Base-by-base conservation (phyloP, 2,329 filamentous ascomycete species). In the Sclerotiophoma versabilis region DNA sequence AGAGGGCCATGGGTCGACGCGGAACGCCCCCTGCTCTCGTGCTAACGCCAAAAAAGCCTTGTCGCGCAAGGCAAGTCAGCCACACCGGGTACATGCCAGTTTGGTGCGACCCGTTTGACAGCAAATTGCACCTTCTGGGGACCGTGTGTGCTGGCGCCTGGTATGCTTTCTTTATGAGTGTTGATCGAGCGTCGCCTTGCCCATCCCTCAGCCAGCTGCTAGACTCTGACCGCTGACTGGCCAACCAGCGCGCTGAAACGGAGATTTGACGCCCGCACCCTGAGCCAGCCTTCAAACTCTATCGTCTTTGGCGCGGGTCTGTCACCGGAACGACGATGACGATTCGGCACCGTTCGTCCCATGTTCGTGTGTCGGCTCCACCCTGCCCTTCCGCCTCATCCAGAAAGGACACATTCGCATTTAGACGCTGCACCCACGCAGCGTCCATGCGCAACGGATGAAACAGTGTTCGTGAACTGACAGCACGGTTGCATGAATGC, bases 281-380 rank as follows among this genome's bases (percentile, higher is more conserved):
- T 54, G 44, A 49, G 37, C 50, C 38, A 30, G 30, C 11, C 33
- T 39, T 22, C 32, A 46, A 55, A 49, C 56, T 49, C 34, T 43
- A 53, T 53, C 30, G 38, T 32, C 48, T 54, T 49, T 50, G 53
- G 37, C 53, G 43, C 46, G 33, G 57, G 50, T 46, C 59, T 60
- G 55, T 57, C 60, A 54, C 57, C 57, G 53, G 56, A 55, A 54
- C 53, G 52, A 64, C 50, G 44, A 62, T 55, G 51, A 48, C 54
- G 59, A 65, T 58, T 61, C 41, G 57, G 59, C 57, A 57, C 54
- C 56, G 59, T 65, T 65, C 60, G 60, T 60, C 45, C 58, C 58
- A 63, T 57, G 60, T 63, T 64, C 59, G 47, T 58, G 52, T 57
- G 47, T 60, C 50, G 59, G 58, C 61, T 63, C 61, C 60, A 59